Conservation (phyloP, 2,329 filamentous ascomycete species). For the Talaromyces sp. region DNA sequence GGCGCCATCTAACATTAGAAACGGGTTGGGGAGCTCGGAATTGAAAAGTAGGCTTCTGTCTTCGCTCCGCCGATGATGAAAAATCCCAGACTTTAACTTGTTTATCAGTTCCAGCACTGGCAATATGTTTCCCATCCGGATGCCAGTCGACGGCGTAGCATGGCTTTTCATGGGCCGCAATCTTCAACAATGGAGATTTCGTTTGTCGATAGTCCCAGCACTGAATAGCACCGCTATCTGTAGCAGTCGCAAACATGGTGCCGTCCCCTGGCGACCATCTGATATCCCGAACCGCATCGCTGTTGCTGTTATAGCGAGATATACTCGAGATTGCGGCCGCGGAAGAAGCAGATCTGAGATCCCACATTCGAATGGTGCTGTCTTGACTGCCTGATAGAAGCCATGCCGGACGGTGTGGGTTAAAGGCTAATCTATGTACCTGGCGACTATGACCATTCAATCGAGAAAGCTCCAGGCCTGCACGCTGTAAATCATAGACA, state of each 20-base stretch:
- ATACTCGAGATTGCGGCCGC: slow-evolving; percentile 51
- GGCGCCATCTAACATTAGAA: slow-evolving; percentile 58
- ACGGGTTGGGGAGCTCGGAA: slow-evolving; percentile 59
- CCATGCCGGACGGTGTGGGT: slow-evolving; percentile 55
- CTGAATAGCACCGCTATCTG: slow-evolving; percentile 59
- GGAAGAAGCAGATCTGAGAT: slow-evolving; percentile 51
- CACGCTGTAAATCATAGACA: slow-evolving; percentile 58
- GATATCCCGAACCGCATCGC: slow-evolving; percentile 58
- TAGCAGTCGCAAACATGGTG: slow-evolving; percentile 58
- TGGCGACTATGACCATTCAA: slow-evolving; percentile 61
- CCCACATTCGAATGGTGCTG: slow-evolving; percentile 60
- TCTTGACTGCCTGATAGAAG: slow-evolving; percentile 62
- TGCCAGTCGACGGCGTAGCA: slow-evolving; percentile 64
- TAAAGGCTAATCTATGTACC: slow-evolving; percentile 62
- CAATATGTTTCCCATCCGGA: slow-evolving; percentile 59
- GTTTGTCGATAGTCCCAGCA: slow-evolving; percentile 59
- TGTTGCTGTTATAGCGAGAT: slow-evolving; percentile 51
- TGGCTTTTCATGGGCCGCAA: slow-evolving; percentile 56
- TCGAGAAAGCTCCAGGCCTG: slow-evolving; percentile 56
- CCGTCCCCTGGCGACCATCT: slow-evolving; percentile 61
- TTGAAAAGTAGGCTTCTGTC: slow-evolving; percentile 55
- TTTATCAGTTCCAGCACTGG: slow-evolving; percentile 58
- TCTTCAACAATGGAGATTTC: slow-evolving; percentile 53
- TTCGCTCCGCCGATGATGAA: slow-evolving; percentile 48
- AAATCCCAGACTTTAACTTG: slow-evolving; percentile 62